Conservation (phyloP, 352 stramenopile genomes). For the Albugo candida region DNA sequence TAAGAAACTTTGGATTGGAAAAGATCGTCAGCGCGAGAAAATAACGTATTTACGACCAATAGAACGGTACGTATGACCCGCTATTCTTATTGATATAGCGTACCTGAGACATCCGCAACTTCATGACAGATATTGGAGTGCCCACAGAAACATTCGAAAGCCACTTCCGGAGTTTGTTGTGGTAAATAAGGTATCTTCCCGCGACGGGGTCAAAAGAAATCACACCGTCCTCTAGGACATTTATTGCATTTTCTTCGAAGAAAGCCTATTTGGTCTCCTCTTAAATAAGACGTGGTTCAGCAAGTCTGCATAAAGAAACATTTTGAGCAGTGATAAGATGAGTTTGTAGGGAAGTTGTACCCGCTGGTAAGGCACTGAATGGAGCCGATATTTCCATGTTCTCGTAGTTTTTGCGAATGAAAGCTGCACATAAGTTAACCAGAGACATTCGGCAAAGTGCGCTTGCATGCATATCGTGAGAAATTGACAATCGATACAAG, state of each 20-base stretch:
- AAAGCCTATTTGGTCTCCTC: slow-evolving; percentile 33
- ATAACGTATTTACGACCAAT: slow-evolving; percentile 5
- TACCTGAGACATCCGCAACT: slow-evolving; percentile 55
- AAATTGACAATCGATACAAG: too few relatives aligned
- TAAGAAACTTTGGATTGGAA: slow-evolving; percentile 16
- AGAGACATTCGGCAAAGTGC: too few relatives aligned
- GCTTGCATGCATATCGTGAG: too few relatives aligned
- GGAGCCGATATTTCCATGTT: slow-evolving; percentile 38
- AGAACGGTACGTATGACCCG: slow-evolving; percentile 7
- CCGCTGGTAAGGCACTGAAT: slow-evolving; percentile 62
- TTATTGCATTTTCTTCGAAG: slow-evolving; percentile 59
- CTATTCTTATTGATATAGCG: too few relatives aligned
- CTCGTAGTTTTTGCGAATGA: slow-evolving; percentile 43
- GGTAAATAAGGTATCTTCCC: slow-evolving; percentile 14
- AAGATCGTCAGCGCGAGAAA: slow-evolving; percentile 20
- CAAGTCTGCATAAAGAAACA: slow-evolving; percentile 22
- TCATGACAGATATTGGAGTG: too few relatives aligned
- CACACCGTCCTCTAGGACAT: slow-evolving; percentile 36
- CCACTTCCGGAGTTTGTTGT: too few relatives aligned
- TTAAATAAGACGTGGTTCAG: slow-evolving; percentile 66
- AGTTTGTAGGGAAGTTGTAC: slow-evolving; percentile 10
- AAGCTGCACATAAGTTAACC: slow-evolving; percentile 54
- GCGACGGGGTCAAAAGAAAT: not conserved
- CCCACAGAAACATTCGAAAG: too few relatives aligned
- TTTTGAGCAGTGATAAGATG: not conserved